phyloP scores from a whole-genome alignment of 1,284 basidiomycete species.

The Malassezia globosa region DNA sequence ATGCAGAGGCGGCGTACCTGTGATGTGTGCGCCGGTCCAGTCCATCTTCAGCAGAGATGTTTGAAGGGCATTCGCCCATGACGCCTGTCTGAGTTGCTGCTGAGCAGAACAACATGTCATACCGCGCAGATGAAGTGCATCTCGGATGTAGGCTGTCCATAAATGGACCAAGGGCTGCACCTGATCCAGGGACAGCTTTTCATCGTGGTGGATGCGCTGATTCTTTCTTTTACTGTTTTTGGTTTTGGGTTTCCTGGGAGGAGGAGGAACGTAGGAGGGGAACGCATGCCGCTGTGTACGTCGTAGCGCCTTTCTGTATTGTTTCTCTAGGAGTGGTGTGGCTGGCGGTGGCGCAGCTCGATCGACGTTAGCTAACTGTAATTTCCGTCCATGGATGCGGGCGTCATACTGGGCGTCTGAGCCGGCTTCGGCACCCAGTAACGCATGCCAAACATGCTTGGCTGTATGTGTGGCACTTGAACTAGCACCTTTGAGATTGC shows the following conservation, averaged over 20 bases:
- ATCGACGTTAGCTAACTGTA: constrained; percentile 9
- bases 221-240: neutral
- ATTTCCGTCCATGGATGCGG: constrained; percentile 3
- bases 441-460: neutral
- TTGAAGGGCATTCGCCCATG: constrained; percentile 5
- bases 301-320: neutral
- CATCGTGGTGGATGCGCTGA: neutral
- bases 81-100: neutral
- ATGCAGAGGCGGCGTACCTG: neutral
- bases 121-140: constrained; percentile 5
- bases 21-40: constrained; percentile 10
- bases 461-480: too few relatives aligned
- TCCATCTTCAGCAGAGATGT: constrained; percentile 15
- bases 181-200: constrained; percentile 1
- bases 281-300: neutral
- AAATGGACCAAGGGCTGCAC: constrained; percentile 1
- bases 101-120: neutral
- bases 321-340: constrained; percentile 1
- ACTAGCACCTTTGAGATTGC: too few relatives aligned
- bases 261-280: too few relatives aligned
- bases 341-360: constrained; percentile 10
- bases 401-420: constrained; percentile 4
- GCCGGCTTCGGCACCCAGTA: neutral
- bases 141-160: constrained; percentile 11
- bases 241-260: neutral